These are phyloP conservation scores for Kodamaea ohmeri DNA, from an alignment of 1,139 yeast genomes.

Conservation along the genomic window DNA sequence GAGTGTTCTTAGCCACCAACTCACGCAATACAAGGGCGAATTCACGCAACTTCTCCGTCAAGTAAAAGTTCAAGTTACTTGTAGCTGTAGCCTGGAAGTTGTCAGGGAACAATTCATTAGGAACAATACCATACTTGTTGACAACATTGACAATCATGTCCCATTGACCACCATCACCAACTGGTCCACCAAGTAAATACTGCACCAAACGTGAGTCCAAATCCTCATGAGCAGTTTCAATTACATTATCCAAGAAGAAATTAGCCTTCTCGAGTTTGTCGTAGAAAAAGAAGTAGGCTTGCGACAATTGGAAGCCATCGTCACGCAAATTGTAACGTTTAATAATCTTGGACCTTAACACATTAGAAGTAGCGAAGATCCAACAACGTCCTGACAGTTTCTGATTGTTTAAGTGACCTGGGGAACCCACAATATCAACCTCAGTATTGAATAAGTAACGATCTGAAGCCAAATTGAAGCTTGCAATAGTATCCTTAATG, in stretches of 20 bases:
- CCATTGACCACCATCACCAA: slow-evolving; percentile 83
- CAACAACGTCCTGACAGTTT: slow-evolving; percentile 78
- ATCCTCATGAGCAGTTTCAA: slow-evolving; percentile 58
- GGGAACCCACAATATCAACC: slow-evolving; percentile 64
- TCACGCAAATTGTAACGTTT: slow-evolving; percentile 62
- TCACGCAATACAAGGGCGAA: slow-evolving; percentile 66
- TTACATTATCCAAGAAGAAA: slow-evolving; percentile 69
- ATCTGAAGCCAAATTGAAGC: slow-evolving; percentile 28
- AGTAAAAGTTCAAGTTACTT: slow-evolving; percentile 53
- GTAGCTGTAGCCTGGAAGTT: slow-evolving; percentile 62
- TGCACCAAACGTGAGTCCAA: slow-evolving; percentile 68
- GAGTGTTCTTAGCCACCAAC: slow-evolving; percentile 30
- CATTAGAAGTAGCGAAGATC: slow-evolving; percentile 81
- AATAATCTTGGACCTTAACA: slow-evolving; percentile 62
- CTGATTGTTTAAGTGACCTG: slow-evolving; percentile 63
- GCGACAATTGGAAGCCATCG: slow-evolving; percentile 64
- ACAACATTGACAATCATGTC: slow-evolving; percentile 75
- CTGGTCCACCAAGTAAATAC: slow-evolving; percentile 60
- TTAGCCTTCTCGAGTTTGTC: slow-evolving; percentile 77
- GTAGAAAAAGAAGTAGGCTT: slow-evolving; percentile 67
- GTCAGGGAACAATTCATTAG: slow-evolving; percentile 70
- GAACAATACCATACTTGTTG: slow-evolving; percentile 76
- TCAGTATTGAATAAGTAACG: slow-evolving; percentile 57
- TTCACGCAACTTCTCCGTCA: slow-evolving; percentile 70
- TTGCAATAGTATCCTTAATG: slow-evolving; percentile 44